Evolutionary conservation across 192 early-diverging fungal species (phyloP).

Genomic region (Podila horticola): DNA sequence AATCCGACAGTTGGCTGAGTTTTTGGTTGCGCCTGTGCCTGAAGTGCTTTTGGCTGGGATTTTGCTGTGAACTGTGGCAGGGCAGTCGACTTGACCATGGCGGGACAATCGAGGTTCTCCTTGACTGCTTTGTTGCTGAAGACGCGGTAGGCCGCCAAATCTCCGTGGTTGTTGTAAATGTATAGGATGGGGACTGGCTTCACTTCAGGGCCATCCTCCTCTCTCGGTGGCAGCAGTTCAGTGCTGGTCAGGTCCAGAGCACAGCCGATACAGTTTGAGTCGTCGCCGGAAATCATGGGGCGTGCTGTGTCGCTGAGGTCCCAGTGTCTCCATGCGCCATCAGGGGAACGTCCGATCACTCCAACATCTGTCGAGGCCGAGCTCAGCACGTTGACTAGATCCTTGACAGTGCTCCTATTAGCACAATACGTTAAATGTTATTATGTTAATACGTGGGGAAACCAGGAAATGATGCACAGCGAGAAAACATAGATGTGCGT

Average conservation of each 20-base stretch:
- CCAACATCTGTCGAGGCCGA: conserved; percentile 58
- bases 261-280: conserved; percentile 76
- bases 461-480: background rate
- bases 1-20: background rate
- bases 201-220: conserved; percentile 56
- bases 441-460: background rate
- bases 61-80: conserved; percentile 11
- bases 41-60: background rate
- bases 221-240: conserved; percentile 61
- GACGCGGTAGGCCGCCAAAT: conserved; percentile 73
- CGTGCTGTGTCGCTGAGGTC: conserved; percentile 65
- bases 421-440: too few species aligned
- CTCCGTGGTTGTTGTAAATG: conserved; percentile 73
- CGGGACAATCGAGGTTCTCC: conserved; percentile 45
- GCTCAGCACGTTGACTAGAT: conserved; percentile 53
- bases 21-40: background rate
- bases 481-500: background rate
- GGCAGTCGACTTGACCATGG: conserved; percentile 38
- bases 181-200: conserved; percentile 77
- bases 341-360: conserved; percentile 56
- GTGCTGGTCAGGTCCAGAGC: conserved; percentile 78
- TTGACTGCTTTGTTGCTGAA: conserved; percentile 66
- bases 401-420: conserved; percentile 32
- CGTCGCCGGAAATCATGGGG: conserved; percentile 70
- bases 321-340: conserved; percentile 75